Evolutionary conservation across 2,329 filamentous ascomycete species (phyloP).

Genomic region (Pestalotiopsis fici): DNA sequence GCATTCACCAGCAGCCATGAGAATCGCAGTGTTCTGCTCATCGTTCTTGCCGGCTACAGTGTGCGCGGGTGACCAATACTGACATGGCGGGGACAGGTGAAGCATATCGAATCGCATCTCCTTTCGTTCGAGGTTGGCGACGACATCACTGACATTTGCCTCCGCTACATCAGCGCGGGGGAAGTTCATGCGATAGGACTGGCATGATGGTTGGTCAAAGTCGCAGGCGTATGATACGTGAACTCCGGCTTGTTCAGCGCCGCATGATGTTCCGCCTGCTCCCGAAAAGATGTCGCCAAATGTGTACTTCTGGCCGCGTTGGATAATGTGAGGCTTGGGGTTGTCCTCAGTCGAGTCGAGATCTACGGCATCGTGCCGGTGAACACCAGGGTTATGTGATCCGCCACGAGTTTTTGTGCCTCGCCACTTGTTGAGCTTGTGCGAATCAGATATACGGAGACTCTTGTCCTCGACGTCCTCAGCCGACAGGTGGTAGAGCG

Average conservation of each 20-base stretch:
- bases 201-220: constrained; percentile 51
- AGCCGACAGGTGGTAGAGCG: neutral
- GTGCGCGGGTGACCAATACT: constrained; percentile 71
- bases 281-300: constrained; percentile 75
- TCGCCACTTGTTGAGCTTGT: constrained; percentile 36
- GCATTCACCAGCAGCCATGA: constrained; percentile 51
- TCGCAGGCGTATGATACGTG: constrained; percentile 65
- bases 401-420: constrained; percentile 40
- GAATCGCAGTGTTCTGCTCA: constrained; percentile 62
- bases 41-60: constrained; percentile 59
- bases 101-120: constrained; percentile 60
- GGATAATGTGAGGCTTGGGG: neutral
- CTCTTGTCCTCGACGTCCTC: constrained; percentile 19
- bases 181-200: constrained; percentile 62
- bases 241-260: constrained; percentile 59
- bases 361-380: constrained; percentile 17
- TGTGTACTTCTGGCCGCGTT: constrained; percentile 54
- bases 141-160: constrained; percentile 46
- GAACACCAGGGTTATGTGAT: constrained; percentile 30
- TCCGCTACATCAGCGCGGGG: constrained; percentile 44
- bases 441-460: constrained; percentile 29
- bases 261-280: constrained; percentile 69
- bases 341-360: constrained; percentile 17
- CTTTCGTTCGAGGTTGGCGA: constrained; percentile 25
- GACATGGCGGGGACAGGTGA: constrained; percentile 76